These are phyloP conservation scores for Cicer arietinum DNA, from an alignment of 306 rosid genomes.

Conservation along the genomic window DNA sequence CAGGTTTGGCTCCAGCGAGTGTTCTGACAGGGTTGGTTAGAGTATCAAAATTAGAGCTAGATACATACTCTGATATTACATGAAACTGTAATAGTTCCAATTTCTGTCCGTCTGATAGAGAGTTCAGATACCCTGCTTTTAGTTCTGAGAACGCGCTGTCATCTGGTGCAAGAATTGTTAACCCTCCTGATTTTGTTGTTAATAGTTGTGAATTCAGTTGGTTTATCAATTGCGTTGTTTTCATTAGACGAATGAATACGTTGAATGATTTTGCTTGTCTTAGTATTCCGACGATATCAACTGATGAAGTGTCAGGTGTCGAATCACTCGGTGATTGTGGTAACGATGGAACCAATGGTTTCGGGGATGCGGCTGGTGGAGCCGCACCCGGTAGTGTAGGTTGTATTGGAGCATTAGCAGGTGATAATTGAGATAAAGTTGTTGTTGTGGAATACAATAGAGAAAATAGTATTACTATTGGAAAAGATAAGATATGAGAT, in stretches of 20 bases:
- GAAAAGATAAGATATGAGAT: conserved; percentile 30
- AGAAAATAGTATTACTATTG: conserved; percentile 30
- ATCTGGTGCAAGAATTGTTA: conserved; percentile 61
- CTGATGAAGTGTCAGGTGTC: conserved; percentile 46
- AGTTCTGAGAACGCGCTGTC: conserved; percentile 61
- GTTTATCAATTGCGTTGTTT: conserved; percentile 62
- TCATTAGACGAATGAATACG: conserved; percentile 58
- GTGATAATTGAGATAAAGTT: conserved; percentile 47
- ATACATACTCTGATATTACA: conserved; percentile 53
- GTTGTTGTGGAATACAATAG: conserved; percentile 37
- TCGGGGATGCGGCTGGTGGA: conserved; percentile 33
- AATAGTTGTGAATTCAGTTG: conserved; percentile 63
- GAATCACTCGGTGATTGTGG: conserved; percentile 47
- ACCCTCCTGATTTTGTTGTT: conserved; percentile 52
- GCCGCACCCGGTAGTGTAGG: conserved; percentile 35
- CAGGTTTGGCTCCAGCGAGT: conserved; percentile 61
- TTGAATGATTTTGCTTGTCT: conserved; percentile 59
- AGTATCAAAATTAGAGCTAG: conserved; percentile 65
- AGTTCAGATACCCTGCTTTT: conserved; percentile 67
- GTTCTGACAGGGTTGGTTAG: conserved; percentile 69
- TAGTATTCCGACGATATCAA: conserved; percentile 54
- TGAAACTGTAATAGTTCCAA: conserved; percentile 67
- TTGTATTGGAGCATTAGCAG: conserved; percentile 53
- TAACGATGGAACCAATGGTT: conserved; percentile 48
- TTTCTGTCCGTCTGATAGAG: conserved; percentile 58